Conservation (phyloP, 2,329 filamentous ascomycete genomes). For the Calonectria fujianensis region DNA sequence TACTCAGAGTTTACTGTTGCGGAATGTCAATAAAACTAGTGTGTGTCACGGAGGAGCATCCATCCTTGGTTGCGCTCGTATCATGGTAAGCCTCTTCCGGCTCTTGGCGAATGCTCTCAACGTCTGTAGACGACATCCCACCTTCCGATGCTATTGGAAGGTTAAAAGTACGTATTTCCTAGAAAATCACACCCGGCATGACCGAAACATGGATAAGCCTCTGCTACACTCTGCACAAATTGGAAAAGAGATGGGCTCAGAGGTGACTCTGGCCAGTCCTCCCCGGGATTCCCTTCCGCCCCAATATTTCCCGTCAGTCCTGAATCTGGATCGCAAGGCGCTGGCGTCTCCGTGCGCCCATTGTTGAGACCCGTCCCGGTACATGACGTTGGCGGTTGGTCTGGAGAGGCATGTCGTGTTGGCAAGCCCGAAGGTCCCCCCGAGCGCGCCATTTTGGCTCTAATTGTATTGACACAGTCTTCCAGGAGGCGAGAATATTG, state of each 20-base stretch:
- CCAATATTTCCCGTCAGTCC: not conserved
- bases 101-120: not conserved
- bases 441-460: not conserved
- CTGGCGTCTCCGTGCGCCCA: not conserved
- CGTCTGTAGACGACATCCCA: not conserved
- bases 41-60: not conserved
- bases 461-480: not conserved
- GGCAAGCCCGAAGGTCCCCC: not conserved
- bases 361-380: not conserved
- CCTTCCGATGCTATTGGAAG: not conserved
- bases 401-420: not conserved
- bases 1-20: no score
- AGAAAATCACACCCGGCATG: not conserved
- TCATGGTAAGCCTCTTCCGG: no score
- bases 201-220: not conserved
- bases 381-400: no score
- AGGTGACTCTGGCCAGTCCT: not conserved
- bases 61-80: no score
- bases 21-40: no score
- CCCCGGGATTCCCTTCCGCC: no score
- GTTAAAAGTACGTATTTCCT: not conserved
- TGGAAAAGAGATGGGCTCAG: not conserved
- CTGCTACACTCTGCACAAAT: not conserved
- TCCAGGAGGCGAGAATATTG: not conserved
- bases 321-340: not conserved